Base-by-base conservation (phyloP, 169 alveolate species). In the Neospora caninum region DNA sequence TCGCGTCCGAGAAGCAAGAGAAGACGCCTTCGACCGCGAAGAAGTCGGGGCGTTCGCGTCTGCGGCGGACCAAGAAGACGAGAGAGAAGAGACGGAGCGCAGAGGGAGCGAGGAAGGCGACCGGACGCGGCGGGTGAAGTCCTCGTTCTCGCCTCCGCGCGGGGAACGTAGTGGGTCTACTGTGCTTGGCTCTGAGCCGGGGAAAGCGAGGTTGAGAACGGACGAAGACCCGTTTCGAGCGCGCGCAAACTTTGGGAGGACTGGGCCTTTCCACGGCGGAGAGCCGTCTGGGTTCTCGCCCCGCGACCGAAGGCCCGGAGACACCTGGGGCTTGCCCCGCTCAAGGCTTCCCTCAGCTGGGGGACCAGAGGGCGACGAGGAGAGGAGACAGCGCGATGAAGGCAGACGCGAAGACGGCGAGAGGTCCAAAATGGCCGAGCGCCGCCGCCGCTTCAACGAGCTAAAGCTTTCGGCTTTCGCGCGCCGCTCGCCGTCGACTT, bases 391-490 rank as follows among this genome's bases (percentile, higher is more conserved):
- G 73, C 73, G 16, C 73, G 73, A 9, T 13, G 73, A 27, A 29
- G 73, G 73, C 31, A 4, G 73, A n/a, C 43, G 10, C 41, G 86
- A n/a, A 4, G 86, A 78, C 39, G 86, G 42, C 43, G 86, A 78
- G 86, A 78, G 45, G 64, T 41, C 36, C 69, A 82, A 82, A 67
- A 82, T 82, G 89, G 89, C 89, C 39, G 69, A 82, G 89, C n/a
- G 89, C 38, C 53, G n/a, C 41, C 53, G 89, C 38, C 89, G 89
- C 67, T 82, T 82, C 89, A 82, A 82, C 67, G 89, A 82, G 38
- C 64, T 82, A 7, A 82, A 82, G 67, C 67, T 42, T 18, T 38
- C 89, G 31, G 2, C 67, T 31, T 49, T 31, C 84, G 41, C 84
- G 84, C n/a, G 84, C 84, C 39, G 42, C 31, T 36, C 39, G 84